Conservation (phyloP, 805 yeast genomes). For the Teunomyces funiuensis region DNA sequence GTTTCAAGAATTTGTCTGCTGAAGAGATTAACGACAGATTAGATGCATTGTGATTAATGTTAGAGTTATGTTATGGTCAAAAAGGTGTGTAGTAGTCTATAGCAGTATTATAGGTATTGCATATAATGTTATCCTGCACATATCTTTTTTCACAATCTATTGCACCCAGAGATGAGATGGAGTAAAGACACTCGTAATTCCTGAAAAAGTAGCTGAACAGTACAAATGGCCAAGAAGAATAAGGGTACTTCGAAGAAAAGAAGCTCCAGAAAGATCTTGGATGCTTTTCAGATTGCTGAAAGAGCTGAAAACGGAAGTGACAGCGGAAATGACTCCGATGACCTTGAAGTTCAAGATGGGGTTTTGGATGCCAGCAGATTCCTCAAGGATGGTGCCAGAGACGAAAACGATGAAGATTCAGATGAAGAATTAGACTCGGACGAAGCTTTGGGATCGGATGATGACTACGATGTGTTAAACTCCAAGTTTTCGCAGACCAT, state of each 20-base stretch:
- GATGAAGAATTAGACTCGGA: conserved; percentile 81
- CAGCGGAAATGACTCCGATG: conserved; percentile 19
- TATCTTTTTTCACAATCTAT: not conserved
- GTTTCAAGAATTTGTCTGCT: conserved; percentile 78
- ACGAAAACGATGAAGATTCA: conserved; percentile 36
- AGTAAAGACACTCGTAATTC: too few species aligned
- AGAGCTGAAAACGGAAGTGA: conserved; percentile 31
- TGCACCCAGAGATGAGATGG: conserved; percentile 3
- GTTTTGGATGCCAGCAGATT: conserved; percentile 42
- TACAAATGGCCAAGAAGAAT: conserved; percentile 12
- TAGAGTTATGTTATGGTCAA: conserved; percentile 2
- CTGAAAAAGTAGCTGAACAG: conserved; percentile 1
- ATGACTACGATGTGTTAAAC: conserved; percentile 60
- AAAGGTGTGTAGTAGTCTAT: not conserved
- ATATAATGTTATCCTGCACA: not conserved
- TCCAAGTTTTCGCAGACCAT: conserved; percentile 69
- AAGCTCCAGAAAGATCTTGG: conserved; percentile 36
- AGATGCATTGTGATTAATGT: conserved; percentile 65
- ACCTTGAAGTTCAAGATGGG: conserved; percentile 33
- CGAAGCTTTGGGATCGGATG: conserved; percentile 84
- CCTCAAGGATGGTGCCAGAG: conserved; percentile 22
- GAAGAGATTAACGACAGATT: conserved; percentile 96
- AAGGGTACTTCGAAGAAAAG: conserved; percentile 28
- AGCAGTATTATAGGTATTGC: not conserved
- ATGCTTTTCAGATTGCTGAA: conserved; percentile 48